Conservation (phyloP, 257 asterid species). For the Solanum lycopersicoides region DNA sequence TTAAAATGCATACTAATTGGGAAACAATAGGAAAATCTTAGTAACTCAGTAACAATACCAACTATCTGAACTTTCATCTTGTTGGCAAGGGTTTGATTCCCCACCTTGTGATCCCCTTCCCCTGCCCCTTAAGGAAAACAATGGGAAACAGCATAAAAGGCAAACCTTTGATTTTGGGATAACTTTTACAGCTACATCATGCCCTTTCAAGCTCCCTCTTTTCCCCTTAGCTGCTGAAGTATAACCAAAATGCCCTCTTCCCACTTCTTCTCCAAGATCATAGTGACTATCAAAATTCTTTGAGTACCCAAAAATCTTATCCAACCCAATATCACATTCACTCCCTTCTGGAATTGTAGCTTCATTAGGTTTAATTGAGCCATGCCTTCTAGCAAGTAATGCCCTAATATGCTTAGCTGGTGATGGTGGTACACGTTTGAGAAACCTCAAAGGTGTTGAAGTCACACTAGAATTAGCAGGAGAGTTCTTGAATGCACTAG, state of each 20-base stretch:
- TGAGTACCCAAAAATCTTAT: conserved; percentile 67
- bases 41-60: not conserved
- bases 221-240: conserved; percentile 76
- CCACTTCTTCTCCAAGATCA: conserved; percentile 84
- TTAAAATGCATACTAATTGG: not conserved
- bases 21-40: not conserved
- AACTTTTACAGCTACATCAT: conserved; percentile 86
- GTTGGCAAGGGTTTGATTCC: not conserved
- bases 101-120: not conserved
- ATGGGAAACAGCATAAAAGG: not conserved
- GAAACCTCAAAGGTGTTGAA: conserved; percentile 80
- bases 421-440: conserved; percentile 91
- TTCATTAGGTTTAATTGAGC: conserved; percentile 84
- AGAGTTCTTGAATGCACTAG: conserved; percentile 67
- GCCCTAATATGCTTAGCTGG: conserved; percentile 97
- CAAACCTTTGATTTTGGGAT: conserved; percentile 78
- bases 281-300: conserved; percentile 50
- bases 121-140: not conserved
- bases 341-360: conserved; percentile 92
- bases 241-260: conserved; percentile 91
- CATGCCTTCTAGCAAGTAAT: conserved; percentile 76
- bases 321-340: conserved; percentile 77
- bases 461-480: conserved; percentile 71
- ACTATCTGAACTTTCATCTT: not conserved
- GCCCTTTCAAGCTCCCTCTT: conserved; percentile 81